Evolutionary conservation across 345 rosid species (phyloP).

Genomic region (thale cress (Arabidopsis thaliana)): TAIR10.1 NC_003070.9:6181501-6182000

Average conservation of each 20-base stretch:
- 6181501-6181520: too few species aligned
- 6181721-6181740: not conserved
- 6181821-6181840: conserved; percentile 84
- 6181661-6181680: too few species aligned
- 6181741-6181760: conserved; percentile 50
- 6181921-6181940: not conserved
- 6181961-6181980: not conserved
- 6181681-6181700: conserved; percentile 44
- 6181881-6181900: conserved; percentile 66
- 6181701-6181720: conserved; percentile 47
- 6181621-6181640: not conserved
- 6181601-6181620: too few species aligned
- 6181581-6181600: too few species aligned
- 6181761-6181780: conserved; percentile 91
- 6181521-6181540: too few species aligned
- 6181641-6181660: not conserved
- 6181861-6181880: conserved; percentile 43
- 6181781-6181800: conserved; percentile 56
- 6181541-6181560: too few species aligned
- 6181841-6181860: conserved; percentile 76
- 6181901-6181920: conserved; percentile 45
- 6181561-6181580: too few species aligned
- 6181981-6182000: not conserved
- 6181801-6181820: conserved; percentile 90
- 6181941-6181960: too few species aligned